A percentile compares a stretch with the other conserved stretches of the same genome.
Evolutionary conservation across 2,329 filamentous ascomycete species (phyloP).

Genomic region (Sphaerulina vaccinii): DNA sequence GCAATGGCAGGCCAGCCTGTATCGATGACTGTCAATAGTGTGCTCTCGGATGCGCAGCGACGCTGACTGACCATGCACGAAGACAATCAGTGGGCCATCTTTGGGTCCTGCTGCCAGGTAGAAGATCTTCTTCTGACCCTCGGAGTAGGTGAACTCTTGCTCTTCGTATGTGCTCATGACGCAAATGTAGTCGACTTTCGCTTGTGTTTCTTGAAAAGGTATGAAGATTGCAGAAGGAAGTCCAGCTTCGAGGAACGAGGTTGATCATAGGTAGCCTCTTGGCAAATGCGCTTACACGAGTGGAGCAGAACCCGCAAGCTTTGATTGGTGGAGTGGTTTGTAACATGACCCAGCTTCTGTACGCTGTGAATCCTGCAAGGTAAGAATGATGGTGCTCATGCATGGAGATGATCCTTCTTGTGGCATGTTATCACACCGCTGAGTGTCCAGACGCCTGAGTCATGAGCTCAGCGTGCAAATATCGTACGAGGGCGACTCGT

Average conservation of each 20-base stretch:
- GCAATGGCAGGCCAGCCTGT: slow-evolving; percentile 39
- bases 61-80: slow-evolving; percentile 28
- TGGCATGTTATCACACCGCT: no score
- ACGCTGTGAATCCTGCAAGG: no score
- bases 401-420: no score
- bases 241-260: not conserved
- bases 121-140: slow-evolving; percentile 28
- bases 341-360: not conserved
- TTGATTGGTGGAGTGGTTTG: not conserved
- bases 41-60: not conserved
- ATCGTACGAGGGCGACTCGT: no score
- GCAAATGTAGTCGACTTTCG: not conserved
- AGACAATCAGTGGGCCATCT: slow-evolving; percentile 32
- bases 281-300: not conserved
- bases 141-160: slow-evolving; percentile 24
- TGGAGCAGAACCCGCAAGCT: not conserved
- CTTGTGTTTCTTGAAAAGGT: not conserved
- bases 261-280: not conserved
- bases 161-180: slow-evolving; percentile 26
- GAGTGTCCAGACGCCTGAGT: no score
- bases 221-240: not conserved
- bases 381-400: no score
- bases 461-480: no score
- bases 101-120: slow-evolving; percentile 32
- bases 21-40: not conserved